Evolutionary conservation across 1,284 basidiomycete species (phyloP), one percentile per base, ranked within the genome.

Genomic region (Exsudoporus floridanus): DNA sequence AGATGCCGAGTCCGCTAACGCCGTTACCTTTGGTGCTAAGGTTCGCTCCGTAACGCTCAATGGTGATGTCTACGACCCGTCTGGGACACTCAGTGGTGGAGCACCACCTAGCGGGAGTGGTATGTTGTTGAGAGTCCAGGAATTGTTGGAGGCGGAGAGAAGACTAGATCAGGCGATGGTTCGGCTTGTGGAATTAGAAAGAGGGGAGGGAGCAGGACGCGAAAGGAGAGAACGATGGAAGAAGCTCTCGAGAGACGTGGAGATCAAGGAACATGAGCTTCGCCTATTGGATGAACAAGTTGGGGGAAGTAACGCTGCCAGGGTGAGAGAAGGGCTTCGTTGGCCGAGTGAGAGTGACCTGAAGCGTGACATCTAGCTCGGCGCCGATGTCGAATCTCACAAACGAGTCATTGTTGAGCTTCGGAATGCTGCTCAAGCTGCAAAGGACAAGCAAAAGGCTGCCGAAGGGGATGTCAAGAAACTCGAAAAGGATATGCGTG

Each of bases 51-150:
- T 99, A 47, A 99, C 97, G 2, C 77, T 96, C 18, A 88, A 94
- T 25, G 97, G 97, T 16, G 97, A 99, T 65, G 86, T 98, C 7
- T 99, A 99, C 71, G 96, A 99, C 62, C 96, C 97, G 0, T 90
- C 90, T 4, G 97, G 97, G 4, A 96, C 92, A 1, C 81, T 99
- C 9, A 93, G 89, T 21, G 97, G 97, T 28, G 97, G 97, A 12
- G 86, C 94, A 6, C 87, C 92, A 1, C 90, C 94, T 0, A 86
- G 75, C 44, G 79, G 84, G 23, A 87, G 81, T 31, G 91, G 92
- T 9, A 77, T 91, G 4, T 77, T 99, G 16, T 75, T 97, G 56
- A 86, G 87, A 61, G 92, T 96, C 4, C 95, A 98, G 66, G 86
- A 94, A 64, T 73, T 97, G 31, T 74, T 90, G 36, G 78, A 82